A percentile compares a stretch with the other conserved stretches of the same genome.
Evolutionary conservation across 2,329 filamentous ascomycete genomes (phyloP).

Genomic region (Pseudocercospora vitis): DNA sequence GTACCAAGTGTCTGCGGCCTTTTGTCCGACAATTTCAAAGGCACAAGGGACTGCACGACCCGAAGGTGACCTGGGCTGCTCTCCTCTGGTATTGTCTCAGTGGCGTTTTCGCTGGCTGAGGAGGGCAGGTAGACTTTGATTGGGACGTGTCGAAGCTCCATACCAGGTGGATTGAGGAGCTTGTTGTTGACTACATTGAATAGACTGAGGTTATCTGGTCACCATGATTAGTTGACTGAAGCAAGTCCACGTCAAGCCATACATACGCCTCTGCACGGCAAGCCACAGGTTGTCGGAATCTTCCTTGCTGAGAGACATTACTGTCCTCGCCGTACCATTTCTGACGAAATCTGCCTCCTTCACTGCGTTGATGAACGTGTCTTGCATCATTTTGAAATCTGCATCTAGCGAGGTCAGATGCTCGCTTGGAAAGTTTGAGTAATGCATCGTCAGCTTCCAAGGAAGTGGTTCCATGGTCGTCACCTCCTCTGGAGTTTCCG

Average conservation of each 20-base stretch:
- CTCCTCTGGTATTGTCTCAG: constrained; percentile 32
- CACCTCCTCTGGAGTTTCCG: constrained; percentile 12
- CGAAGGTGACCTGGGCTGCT: constrained; percentile 44
- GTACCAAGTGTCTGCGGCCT: constrained; percentile 71
- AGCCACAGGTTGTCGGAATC: constrained; percentile 82
- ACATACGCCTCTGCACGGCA: constrained; percentile 69
- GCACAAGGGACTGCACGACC: constrained; percentile 71
- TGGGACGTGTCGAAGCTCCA: constrained; percentile 78
- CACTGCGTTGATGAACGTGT: constrained; percentile 68
- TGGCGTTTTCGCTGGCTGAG: constrained; percentile 40
- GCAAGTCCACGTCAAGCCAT: background rate
- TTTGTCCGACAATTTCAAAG: constrained; percentile 45
- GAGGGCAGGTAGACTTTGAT: constrained; percentile 79
- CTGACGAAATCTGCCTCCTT: constrained; percentile 84
- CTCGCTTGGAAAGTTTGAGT: constrained; percentile 58
- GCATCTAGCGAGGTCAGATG: constrained; percentile 59
- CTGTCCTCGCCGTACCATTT: constrained; percentile 82
- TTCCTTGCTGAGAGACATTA: constrained; percentile 83
- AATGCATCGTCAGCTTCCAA: constrained; percentile 65
- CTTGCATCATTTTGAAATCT: constrained; percentile 58
- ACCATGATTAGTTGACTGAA: constrained; percentile 9
- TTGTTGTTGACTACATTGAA: constrained; percentile 75
- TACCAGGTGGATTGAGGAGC: constrained; percentile 70
- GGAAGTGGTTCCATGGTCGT: constrained; percentile 45
- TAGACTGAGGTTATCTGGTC: constrained; percentile 66